phyloP scores from a whole-genome alignment of 257 asterid genomes.

The Thymus mandschuricus region DNA sequence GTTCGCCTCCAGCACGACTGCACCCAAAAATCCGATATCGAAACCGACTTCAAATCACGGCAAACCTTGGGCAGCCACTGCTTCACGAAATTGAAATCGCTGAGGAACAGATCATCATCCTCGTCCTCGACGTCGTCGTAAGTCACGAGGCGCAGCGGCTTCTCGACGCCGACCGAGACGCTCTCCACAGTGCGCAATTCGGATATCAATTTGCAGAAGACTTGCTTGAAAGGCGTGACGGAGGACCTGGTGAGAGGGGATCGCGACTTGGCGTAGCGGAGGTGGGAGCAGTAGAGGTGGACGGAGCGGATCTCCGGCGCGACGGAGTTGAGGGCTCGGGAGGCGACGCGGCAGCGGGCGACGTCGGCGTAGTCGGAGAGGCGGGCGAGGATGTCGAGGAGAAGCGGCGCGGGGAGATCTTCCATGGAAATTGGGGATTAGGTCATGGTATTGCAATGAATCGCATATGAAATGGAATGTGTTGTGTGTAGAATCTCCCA shows the following conservation, averaged over 20 bases:
- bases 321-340: constrained; percentile 57
- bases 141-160: constrained; percentile 50
- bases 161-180: constrained; percentile 67
- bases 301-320: constrained; percentile 60
- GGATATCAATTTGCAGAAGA: constrained; percentile 49
- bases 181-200: constrained; percentile 49
- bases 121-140: constrained; percentile 64
- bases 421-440: constrained; percentile 49
- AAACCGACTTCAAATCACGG: constrained; percentile 46
- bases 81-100: constrained; percentile 47
- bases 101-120: constrained; percentile 71
- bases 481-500: no score
- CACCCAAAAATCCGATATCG: constrained; percentile 76
- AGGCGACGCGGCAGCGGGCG: constrained; percentile 70
- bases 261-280: constrained; percentile 68
- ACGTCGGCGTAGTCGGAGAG: constrained; percentile 63
- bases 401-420: constrained; percentile 62
- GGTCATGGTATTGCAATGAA: no score
- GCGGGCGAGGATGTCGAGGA: constrained; percentile 71
- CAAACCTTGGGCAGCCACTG: constrained; percentile 62
- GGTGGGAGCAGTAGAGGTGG: constrained; percentile 63
- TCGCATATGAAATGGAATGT: no score
- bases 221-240: constrained; percentile 66
- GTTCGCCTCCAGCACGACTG: constrained; percentile 84
- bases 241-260: constrained; percentile 49